These are phyloP conservation scores for Moniliophthora roreri DNA, from an alignment of 1,284 basidiomycete genomes.

Conservation along the genomic window DNA sequence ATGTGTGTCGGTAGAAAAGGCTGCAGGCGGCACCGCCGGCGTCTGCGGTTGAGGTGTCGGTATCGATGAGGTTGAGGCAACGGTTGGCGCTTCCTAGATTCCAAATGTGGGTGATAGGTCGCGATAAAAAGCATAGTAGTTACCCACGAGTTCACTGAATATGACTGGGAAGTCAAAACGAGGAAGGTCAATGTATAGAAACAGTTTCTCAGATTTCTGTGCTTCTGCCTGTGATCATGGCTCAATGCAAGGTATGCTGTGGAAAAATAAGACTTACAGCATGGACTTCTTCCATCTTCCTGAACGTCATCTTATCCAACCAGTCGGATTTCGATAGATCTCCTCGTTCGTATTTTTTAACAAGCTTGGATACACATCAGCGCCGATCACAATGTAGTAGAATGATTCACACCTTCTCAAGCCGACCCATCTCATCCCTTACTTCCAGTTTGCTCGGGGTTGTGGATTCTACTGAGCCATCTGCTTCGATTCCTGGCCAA, in stretches of 20 bases:
- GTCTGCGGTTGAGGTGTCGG: constrained; percentile 34
- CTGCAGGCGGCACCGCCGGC: constrained; percentile 41
- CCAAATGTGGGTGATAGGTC: constrained; percentile 11
- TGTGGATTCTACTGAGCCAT: constrained; percentile 76
- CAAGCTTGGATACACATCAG: constrained; percentile 53
- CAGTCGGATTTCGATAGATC: constrained; percentile 95
- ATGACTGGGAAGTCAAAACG: constrained; percentile 99
- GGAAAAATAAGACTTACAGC: constrained; percentile 52
- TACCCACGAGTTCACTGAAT: constrained; percentile 81
- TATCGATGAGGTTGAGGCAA: constrained; percentile 34
- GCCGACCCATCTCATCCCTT: constrained; percentile 89
- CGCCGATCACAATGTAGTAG: neutral
- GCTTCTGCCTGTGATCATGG: constrained; percentile 66
- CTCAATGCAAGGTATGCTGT: neutral
- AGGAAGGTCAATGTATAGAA: constrained; percentile 93
- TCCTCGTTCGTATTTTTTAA: constrained; percentile 95
- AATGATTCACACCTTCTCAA: constrained; percentile 75
- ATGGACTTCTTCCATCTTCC: constrained; percentile 93
- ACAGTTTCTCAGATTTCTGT: constrained; percentile 86
- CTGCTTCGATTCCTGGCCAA: constrained; percentile 83
- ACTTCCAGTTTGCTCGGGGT: constrained; percentile 85
- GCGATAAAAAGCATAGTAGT: neutral
- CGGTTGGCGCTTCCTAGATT: constrained; percentile 32
- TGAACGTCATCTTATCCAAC: constrained; percentile 91
- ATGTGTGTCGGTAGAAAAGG: constrained; percentile 60